Evolutionary conservation across 305 asterid genomes (phyloP).

Genomic region (Vinca major): DNA sequence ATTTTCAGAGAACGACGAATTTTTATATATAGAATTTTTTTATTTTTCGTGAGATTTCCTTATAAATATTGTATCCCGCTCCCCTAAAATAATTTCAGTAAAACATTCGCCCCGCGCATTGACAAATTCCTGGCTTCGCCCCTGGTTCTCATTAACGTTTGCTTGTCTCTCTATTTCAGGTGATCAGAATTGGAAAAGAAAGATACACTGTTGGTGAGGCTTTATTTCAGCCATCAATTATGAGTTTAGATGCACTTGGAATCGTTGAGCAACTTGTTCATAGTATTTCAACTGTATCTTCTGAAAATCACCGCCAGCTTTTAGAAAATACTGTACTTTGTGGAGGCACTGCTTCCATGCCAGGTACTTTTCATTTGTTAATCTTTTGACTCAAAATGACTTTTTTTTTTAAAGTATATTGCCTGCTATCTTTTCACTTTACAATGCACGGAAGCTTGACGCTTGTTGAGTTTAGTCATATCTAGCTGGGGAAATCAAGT

Average conservation of each 20-base stretch:
- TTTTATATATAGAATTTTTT: too few species aligned
- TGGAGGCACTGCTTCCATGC: constrained; percentile 88
- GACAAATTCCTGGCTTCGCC: too few species aligned
- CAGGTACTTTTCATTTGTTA: constrained; percentile 32
- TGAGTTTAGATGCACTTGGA: constrained; percentile 78
- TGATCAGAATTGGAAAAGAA: constrained; percentile 75
- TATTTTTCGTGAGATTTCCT: too few species aligned
- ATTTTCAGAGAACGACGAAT: too few species aligned
- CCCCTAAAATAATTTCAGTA: too few species aligned
- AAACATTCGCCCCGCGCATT: too few species aligned
- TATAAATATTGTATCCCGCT: too few species aligned
- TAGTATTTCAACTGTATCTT: constrained; percentile 71
- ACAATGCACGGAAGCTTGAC: too few species aligned
- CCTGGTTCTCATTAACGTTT: neutral
- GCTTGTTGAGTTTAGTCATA: too few species aligned
- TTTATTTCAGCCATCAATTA: constrained; percentile 71
- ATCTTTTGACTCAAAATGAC: neutral
- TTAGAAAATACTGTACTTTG: constrained; percentile 92
- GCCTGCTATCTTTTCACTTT: too few species aligned
- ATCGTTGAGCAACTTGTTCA: constrained; percentile 95
- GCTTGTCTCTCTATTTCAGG: constrained; percentile 33
- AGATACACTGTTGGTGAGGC: constrained; percentile 86
- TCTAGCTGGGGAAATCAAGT: neutral
- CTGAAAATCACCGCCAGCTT: constrained; percentile 95
- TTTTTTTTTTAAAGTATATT: too few species aligned